Evolutionary conservation across 768 basidiomycete species (phyloP).

Genomic region (Mycena latifolia): DNA sequence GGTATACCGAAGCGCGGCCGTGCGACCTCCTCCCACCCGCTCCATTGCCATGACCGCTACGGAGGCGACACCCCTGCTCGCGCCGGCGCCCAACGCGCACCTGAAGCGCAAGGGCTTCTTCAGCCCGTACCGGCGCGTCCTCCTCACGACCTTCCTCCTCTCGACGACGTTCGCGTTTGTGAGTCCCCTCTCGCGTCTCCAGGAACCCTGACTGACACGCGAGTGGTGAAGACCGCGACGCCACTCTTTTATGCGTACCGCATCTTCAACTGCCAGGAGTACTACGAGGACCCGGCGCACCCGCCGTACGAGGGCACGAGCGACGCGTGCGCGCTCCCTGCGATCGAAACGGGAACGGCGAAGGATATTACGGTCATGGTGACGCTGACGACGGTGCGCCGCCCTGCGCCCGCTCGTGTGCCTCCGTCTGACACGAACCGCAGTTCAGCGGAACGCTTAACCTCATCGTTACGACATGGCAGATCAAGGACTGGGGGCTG

Average conservation of each 20-base stretch:
- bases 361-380: conserved; percentile 30
- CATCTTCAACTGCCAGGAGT: conserved; percentile 33
- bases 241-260: conserved; percentile 30
- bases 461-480: conserved; percentile 34
- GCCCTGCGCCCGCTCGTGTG: neutral
- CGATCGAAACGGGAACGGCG: conserved; percentile 26
- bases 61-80: conserved; percentile 22
- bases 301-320: conserved; percentile 27
- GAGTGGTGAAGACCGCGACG: conserved; percentile 20
- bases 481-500: conserved; percentile 33
- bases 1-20: too few species aligned
- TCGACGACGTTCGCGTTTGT: conserved; percentile 35
- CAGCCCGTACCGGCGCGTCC: conserved; percentile 31
- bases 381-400: conserved; percentile 21
- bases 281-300: conserved; percentile 27
- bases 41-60: conserved; percentile 16
- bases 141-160: conserved; percentile 32
- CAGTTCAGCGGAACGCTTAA: conserved; percentile 31
- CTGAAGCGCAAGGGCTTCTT: conserved; percentile 19
- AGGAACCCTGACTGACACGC: neutral
- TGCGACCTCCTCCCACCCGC: too few species aligned
- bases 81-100: neutral
- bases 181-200: neutral
- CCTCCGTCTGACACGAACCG: neutral
- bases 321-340: conserved; percentile 31